phyloP scores from a whole-genome alignment of 208 protist genomes.

The Lotmaria passim region DNA sequence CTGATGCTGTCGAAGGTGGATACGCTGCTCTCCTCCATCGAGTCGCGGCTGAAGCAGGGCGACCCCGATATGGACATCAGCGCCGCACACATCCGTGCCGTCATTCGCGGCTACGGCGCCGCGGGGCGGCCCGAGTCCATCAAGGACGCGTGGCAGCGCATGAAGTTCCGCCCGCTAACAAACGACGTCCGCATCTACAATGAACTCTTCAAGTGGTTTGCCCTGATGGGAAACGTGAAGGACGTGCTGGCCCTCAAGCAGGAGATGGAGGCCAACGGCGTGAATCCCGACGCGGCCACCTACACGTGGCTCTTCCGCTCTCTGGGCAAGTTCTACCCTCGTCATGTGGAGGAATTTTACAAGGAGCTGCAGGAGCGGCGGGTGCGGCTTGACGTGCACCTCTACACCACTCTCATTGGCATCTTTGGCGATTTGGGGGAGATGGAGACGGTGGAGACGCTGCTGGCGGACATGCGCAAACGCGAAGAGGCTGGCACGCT shows the following conservation, averaged over 20 bases:
- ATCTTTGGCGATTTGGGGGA: slow-evolving; percentile 78
- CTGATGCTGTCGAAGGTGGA: slow-evolving; percentile 90
- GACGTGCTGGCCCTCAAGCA: slow-evolving; percentile 71
- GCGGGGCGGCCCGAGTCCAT: slow-evolving; percentile 76
- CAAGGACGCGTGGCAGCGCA: slow-evolving; percentile 75
- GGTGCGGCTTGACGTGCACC: slow-evolving; percentile 72
- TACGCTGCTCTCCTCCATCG: slow-evolving; percentile 86
- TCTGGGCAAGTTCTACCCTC: slow-evolving; percentile 84
- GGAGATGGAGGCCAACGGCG: slow-evolving; percentile 57
- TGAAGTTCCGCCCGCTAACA: slow-evolving; percentile 68
- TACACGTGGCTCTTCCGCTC: slow-evolving; percentile 85
- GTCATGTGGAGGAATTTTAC: slow-evolving; percentile 78
- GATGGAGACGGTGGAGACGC: slow-evolving; percentile 48
- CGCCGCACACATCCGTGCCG: slow-evolving; percentile 78
- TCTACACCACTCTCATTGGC: slow-evolving; percentile 86
- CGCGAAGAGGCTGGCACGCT: slow-evolving; percentile 78
- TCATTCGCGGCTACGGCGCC: slow-evolving; percentile 88
- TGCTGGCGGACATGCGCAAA: slow-evolving; percentile 71
- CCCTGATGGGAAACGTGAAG: slow-evolving; percentile 89
- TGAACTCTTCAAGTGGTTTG: slow-evolving; percentile 88
- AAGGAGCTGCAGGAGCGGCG: slow-evolving; percentile 61
- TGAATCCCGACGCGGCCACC: slow-evolving; percentile 69
- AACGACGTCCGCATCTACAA: slow-evolving; percentile 88
- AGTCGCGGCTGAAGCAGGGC: slow-evolving; percentile 81
- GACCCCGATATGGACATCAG: slow-evolving; percentile 89